Evolutionary conservation across 257 asterid species (phyloP).

Genomic region (Nicotiana benthamiana): DNA sequence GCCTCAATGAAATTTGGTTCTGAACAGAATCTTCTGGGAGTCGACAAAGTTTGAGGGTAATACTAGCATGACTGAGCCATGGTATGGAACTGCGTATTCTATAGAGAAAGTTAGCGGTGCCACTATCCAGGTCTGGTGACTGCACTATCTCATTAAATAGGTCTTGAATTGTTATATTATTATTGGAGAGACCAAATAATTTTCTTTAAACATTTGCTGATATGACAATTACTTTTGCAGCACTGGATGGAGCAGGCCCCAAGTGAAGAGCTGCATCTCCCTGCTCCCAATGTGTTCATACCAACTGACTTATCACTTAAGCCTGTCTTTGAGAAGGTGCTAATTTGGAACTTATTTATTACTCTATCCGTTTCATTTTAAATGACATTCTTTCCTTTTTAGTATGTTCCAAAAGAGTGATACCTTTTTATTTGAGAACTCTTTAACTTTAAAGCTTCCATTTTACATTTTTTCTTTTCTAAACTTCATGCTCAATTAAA

Average conservation of each 20-base stretch:
- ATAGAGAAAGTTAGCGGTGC: slow-evolving; percentile 52
- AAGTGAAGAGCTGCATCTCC: slow-evolving; percentile 60
- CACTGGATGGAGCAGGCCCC: slow-evolving; percentile 70
- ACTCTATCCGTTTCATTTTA: slow-evolving; percentile 1
- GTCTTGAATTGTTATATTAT: slow-evolving; percentile 5
- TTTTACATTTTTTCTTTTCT: background rate
- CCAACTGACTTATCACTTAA: slow-evolving; percentile 87
- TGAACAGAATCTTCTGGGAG: slow-evolving; percentile 88
- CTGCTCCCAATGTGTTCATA: slow-evolving; percentile 71
- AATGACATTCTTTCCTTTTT: background rate
- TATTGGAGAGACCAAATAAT: background rate
- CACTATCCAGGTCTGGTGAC: slow-evolving; percentile 62
- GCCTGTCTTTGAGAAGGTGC: slow-evolving; percentile 53
- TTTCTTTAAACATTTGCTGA: background rate
- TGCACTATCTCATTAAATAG: background rate
- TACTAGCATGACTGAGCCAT: slow-evolving; percentile 60
- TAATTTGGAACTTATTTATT: slow-evolving; percentile 9
- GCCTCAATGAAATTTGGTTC: background rate
- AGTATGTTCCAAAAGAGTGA: background rate
- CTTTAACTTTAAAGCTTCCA: background rate
- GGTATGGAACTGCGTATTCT: slow-evolving; percentile 92
- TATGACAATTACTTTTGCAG: slow-evolving; percentile 32
- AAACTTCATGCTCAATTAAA: background rate
- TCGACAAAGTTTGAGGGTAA: slow-evolving; percentile 79
- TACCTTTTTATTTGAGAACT: background rate